These are phyloP conservation scores for Xylaria sp. DNA, from an alignment of 2,329 filamentous ascomycete species.

Conservation along the genomic window DNA sequence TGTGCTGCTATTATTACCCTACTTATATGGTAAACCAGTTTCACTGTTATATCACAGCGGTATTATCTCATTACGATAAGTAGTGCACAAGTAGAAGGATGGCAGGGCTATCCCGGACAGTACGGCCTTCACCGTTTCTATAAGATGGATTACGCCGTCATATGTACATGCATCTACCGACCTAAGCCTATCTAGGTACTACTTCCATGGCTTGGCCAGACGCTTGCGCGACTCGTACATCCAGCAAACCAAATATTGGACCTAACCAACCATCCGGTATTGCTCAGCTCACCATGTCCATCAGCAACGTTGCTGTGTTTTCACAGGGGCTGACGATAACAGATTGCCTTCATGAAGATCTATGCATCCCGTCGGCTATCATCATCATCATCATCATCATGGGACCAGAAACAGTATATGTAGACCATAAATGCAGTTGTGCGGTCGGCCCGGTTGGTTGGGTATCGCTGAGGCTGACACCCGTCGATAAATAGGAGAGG, in stretches of 20 bases:
- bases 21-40: not conserved
- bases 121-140: constrained; percentile 4
- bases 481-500: not conserved
- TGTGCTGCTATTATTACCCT: constrained; percentile 10
- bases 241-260: not conserved
- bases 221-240: constrained; percentile 18
- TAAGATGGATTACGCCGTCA: constrained; percentile 10
- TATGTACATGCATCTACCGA: constrained; percentile 7
- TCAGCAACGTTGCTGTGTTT: too few species aligned
- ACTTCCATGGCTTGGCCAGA: constrained; percentile 11
- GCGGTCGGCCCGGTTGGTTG: not conserved
- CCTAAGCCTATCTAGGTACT: constrained; percentile 4
- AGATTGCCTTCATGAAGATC: constrained; percentile 15
- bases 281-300: too few species aligned
- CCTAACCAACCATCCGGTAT: not conserved
- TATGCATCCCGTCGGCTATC: constrained; percentile 13
- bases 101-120: constrained; percentile 16
- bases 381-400: not conserved
- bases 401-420: not conserved
- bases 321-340: too few species aligned
- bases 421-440: not conserved
- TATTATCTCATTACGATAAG: not conserved
- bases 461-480: constrained; percentile 5
- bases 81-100: not conserved
- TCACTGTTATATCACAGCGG: not conserved